Conservation (phyloP, 768 basidiomycete genomes). For the Lentinula guzmanii region DNA sequence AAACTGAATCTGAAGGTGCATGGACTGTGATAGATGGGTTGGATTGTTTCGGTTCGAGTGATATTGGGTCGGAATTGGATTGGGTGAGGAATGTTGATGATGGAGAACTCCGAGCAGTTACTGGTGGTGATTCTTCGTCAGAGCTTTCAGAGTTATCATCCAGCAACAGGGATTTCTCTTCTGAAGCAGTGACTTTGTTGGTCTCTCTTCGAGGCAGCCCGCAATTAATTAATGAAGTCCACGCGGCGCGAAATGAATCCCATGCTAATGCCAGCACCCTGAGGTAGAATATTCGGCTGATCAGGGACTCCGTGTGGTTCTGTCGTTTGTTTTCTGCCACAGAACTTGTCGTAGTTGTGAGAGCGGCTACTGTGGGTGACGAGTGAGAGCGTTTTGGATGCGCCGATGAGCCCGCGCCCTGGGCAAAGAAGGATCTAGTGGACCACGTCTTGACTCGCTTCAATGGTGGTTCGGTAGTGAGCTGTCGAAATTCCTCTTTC, state of each 20-base stretch:
- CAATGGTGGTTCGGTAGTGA: conserved; percentile 18
- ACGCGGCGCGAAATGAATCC: conserved; percentile 60
- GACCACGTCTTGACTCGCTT: conserved; percentile 53
- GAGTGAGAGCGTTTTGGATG: conserved; percentile 57
- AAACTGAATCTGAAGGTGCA: conserved; percentile 13
- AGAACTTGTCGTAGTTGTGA: conserved; percentile 16
- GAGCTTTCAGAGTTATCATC: conserved; percentile 26
- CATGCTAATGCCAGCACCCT: conserved; percentile 65
- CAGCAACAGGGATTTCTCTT: conserved; percentile 27
- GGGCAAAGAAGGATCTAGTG: conserved; percentile 42
- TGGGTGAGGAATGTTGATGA: not conserved
- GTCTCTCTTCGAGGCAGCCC: conserved; percentile 8
- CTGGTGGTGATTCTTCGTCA: conserved; percentile 18
- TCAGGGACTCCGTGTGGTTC: conserved; percentile 32
- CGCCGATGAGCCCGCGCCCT: conserved; percentile 20
- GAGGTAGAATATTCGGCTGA: conserved; percentile 63
- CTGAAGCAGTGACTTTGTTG: conserved; percentile 19
- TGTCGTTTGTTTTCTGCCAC: conserved; percentile 26
- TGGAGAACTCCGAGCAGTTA: not conserved
- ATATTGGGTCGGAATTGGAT: conserved; percentile 6
- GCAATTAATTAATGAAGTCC: conserved; percentile 36
- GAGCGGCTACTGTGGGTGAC: conserved; percentile 38
- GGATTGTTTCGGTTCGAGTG: not conserved
- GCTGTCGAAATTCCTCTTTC: conserved; percentile 20
- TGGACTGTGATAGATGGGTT: not conserved